phyloP scores from a whole-genome alignment of 129 eudicot species.

The Tanacetum coccineum region DNA sequence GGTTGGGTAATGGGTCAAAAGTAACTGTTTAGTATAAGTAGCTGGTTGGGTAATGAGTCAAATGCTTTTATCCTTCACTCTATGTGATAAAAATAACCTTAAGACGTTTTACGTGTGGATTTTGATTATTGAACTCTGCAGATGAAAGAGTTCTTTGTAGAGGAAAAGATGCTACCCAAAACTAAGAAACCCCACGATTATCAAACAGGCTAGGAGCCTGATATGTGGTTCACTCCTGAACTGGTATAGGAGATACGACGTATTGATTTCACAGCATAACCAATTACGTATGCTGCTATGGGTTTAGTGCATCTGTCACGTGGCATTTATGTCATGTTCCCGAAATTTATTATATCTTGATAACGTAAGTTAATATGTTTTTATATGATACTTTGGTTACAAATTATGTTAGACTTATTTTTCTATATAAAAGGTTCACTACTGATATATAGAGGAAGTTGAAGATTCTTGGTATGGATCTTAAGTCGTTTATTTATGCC shows the following conservation, averaged over 20 bases:
- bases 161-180: slow-evolving; percentile 54
- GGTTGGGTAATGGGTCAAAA: too few relatives aligned
- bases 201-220: slow-evolving; percentile 74
- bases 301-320: slow-evolving; percentile 87
- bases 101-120: neutral
- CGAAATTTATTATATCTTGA: slow-evolving; percentile 55
- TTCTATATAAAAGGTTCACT: too few relatives aligned
- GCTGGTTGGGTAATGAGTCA: too few relatives aligned
- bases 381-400: too few relatives aligned
- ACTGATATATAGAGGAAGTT: too few relatives aligned
- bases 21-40: too few relatives aligned
- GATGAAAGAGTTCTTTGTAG: slow-evolving; percentile 89
- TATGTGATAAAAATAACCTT: neutral
- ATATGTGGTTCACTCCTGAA: slow-evolving; percentile 86
- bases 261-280: slow-evolving; percentile 80
- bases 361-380: too few relatives aligned
- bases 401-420: too few relatives aligned
- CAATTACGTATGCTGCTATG: slow-evolving; percentile 78
- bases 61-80: neutral
- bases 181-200: slow-evolving; percentile 67
- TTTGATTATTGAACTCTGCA: slow-evolving; percentile 23
- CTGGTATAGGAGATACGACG: slow-evolving; percentile 88
- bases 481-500: too few relatives aligned
- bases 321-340: slow-evolving; percentile 85
- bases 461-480: too few relatives aligned